Percentiles rank a stretch among this genome's conserved stretches.
These are phyloP conservation scores for Dimocarpus longan DNA, from an alignment of 345 rosid species.

Conservation along the genomic window DNA sequence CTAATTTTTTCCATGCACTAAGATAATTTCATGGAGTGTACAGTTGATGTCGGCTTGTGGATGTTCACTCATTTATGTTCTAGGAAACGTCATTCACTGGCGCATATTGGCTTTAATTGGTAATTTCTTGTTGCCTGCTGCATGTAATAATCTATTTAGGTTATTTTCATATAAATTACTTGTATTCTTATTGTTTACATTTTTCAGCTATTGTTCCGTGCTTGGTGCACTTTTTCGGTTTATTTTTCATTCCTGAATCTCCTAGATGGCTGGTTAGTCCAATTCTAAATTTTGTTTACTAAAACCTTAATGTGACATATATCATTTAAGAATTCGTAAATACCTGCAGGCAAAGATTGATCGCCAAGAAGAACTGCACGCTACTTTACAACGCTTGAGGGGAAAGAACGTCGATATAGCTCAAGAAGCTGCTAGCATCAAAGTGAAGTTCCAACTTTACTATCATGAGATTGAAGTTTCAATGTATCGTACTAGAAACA, in stretches of 20 bases:
- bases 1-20: background rate
- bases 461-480: background rate
- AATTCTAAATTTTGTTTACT: too few species aligned
- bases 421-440: conserved; percentile 52
- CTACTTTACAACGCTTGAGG: conserved; percentile 45
- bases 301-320: background rate
- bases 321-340: background rate
- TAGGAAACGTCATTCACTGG: conserved; percentile 30
- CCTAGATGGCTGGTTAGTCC: conserved; percentile 52
- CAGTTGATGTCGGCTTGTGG: conserved; percentile 23
- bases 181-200: background rate
- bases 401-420: conserved; percentile 49
- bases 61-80: conserved; percentile 4
- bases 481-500: background rate
- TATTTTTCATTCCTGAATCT: conserved; percentile 49
- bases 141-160: background rate
- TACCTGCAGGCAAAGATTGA: conserved; percentile 39
- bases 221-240: conserved; percentile 30
- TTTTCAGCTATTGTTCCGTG: conserved; percentile 41
- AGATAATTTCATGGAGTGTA: background rate
- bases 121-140: background rate
- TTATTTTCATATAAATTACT: background rate
- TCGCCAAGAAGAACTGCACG: conserved; percentile 42
- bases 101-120: conserved; percentile 27
- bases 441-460: conserved; percentile 19